Conservation (phyloP, 2,329 filamentous ascomycete genomes). For the Claviceps monticola region DNA sequence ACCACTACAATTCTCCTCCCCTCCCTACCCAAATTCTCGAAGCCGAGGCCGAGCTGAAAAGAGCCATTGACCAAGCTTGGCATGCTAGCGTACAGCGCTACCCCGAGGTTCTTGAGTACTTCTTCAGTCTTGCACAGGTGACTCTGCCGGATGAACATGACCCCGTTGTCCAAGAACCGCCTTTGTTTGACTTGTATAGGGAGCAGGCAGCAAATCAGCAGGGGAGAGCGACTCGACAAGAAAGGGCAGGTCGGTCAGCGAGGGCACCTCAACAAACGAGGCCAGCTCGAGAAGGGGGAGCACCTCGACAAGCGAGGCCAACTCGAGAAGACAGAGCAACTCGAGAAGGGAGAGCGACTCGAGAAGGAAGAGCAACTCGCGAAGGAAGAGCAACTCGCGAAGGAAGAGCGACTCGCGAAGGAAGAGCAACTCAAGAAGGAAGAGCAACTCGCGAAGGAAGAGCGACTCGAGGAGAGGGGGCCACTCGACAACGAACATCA, state of each 20-base stretch:
- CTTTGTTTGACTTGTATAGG: constrained; percentile 38
- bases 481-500: too few species aligned
- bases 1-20: constrained; percentile 43
- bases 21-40: constrained; percentile 49
- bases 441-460: too few species aligned
- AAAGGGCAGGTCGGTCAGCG: too few species aligned
- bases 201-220: constrained; percentile 33
- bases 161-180: constrained; percentile 43
- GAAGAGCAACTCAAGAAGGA: too few species aligned
- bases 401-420: too few species aligned
- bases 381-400: constrained; percentile 33
- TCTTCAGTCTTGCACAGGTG: constrained; percentile 56
- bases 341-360: constrained; percentile 18
- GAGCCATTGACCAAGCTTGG: constrained; percentile 70
- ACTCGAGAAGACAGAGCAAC: constrained; percentile 28
- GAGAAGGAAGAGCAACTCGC: constrained; percentile 9
- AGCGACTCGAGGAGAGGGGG: too few species aligned
- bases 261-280: constrained; percentile 25
- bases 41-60: constrained; percentile 53
- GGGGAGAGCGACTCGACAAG: too few species aligned
- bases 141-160: constrained; percentile 50
- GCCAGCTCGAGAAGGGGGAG: constrained; percentile 23
- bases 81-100: constrained; percentile 60
- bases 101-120: constrained; percentile 71
- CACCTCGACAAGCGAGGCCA: too few species aligned